Evolutionary conservation across 768 basidiomycete genomes (phyloP), one percentile per base, ranked within the genome.

Genomic region (Daedaleopsis nitida): DNA sequence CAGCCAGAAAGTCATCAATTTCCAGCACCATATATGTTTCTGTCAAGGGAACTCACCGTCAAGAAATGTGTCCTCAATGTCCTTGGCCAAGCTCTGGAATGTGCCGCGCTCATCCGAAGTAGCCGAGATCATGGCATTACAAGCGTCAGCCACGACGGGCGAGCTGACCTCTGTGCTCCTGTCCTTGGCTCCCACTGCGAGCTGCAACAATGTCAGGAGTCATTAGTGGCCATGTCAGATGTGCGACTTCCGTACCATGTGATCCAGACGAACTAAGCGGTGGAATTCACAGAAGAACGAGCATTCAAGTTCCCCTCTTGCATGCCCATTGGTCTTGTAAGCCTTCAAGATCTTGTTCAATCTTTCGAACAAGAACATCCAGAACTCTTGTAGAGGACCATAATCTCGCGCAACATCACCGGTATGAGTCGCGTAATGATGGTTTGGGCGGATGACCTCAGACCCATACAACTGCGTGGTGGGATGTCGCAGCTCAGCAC

Each of bases 331-430:
- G 0, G 74, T 75, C 35, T 71, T 72, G 63, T 72, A 76, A 5
- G 66, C 65, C 64, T 78, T 78, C 5, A 78, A 58, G 3, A 77
- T 68, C 35, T 74, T 75, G 60, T 78, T 78, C 1, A 78, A 57
- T 0, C 71, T 60, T 45, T 78, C 77, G 21, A 72, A 74, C 0
- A 76, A 76, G 8, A 45, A 45, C 1, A 17, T 45, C 44, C 44
- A 78, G 55, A 77, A 78, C 9, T 68, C 69, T 32, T 75, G 71
- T 0, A 78, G 59, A 3, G 78, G 77, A 0, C 78, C 75, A 54
- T 69, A 78, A 44, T 75, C 70, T 0, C 61, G 64, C 0, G 74
- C 61, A 47, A 60, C 69, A 0, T 60, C 66, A 0, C 66, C 39
- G 0, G 73, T 67, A 44, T 79, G 78, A 1, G 68, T 74, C 0